Conservation (phyloP, 495 filamentous ascomycete species). For the Hypoxylon lienhwacheense region DNA sequence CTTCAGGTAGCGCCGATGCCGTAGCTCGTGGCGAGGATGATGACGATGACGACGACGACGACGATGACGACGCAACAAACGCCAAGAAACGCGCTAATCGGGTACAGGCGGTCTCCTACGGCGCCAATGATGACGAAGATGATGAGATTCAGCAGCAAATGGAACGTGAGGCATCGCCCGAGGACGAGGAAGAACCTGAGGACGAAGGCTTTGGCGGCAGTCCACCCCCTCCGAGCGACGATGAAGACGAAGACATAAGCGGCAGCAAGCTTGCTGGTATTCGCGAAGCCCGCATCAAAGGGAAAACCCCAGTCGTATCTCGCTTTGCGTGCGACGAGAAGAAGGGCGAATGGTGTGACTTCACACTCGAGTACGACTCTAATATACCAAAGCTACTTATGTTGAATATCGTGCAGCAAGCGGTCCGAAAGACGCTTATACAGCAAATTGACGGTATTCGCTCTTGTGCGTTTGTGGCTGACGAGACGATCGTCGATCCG, state of each 20-base stretch:
- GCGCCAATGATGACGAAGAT: conserved; percentile 88
- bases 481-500: conserved; percentile 60
- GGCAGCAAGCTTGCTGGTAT: conserved; percentile 46
- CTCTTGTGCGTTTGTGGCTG: conserved; percentile 67
- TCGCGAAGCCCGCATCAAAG: conserved; percentile 68
- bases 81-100: conserved; percentile 74
- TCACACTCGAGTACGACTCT: conserved; percentile 82
- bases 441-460: conserved; percentile 79
- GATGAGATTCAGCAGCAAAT: conserved; percentile 65
- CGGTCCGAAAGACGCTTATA: conserved; percentile 74
- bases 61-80: conserved; percentile 83
- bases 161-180: conserved; percentile 55
- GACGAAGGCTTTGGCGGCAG: conserved; percentile 62
- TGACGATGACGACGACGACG: conserved; percentile 75
- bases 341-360: conserved; percentile 71
- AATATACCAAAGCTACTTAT: conserved; percentile 88
- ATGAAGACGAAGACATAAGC: conserved; percentile 45
- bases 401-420: conserved; percentile 81
- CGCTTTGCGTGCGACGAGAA: conserved; percentile 79
- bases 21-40: conserved; percentile 63
- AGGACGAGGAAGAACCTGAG: conserved; percentile 55
- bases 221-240: conserved; percentile 50
- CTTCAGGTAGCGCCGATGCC: conserved; percentile 43
- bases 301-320: conserved; percentile 63
- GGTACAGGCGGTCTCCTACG: conserved; percentile 81